Conservation (phyloP, 192 early-diverging fungal genomes). For the Backusella tarrabulga region DNA sequence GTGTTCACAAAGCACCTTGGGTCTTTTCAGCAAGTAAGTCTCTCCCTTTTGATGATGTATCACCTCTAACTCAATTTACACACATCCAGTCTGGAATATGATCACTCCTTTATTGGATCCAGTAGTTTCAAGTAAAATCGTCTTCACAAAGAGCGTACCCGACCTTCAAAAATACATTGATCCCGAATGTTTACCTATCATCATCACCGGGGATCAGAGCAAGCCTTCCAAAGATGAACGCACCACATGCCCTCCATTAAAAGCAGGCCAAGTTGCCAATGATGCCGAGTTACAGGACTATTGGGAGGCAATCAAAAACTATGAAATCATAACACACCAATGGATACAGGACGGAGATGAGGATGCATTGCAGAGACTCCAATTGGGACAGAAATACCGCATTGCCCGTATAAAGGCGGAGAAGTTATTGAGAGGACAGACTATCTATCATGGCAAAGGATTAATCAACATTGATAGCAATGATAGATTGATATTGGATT, state of each 20-base stretch:
- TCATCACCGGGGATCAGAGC: slow-evolving; percentile 50
- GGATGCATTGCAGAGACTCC: not conserved
- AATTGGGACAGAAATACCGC: slow-evolving; percentile 20
- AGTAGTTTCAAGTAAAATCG: slow-evolving; percentile 84
- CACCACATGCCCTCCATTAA: too few species aligned
- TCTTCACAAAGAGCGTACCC: slow-evolving; percentile 62
- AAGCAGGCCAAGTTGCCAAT: not conserved
- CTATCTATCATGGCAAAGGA: slow-evolving; percentile 17
- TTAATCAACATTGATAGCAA: not conserved
- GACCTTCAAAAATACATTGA: slow-evolving; percentile 66
- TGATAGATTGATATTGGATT: slow-evolving; percentile 7
- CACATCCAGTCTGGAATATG: slow-evolving; percentile 66
- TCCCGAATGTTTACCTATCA: slow-evolving; percentile 52
- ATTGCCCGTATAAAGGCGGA: slow-evolving; percentile 24
- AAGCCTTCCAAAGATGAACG: slow-evolving; percentile 6
- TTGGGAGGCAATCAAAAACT: not conserved
- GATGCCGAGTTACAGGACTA: not conserved
- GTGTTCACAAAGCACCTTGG: slow-evolving; percentile 89
- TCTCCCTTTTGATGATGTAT: not conserved
- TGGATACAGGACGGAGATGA: slow-evolving; percentile 3
- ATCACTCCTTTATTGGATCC: slow-evolving; percentile 87
- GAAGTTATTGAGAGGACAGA: slow-evolving; percentile 6
- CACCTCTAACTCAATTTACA: not conserved
- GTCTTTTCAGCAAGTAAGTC: slow-evolving; percentile 62
- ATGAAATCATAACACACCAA: not conserved